Conservation (phyloP, 2,329 filamentous ascomycete genomes). For the Xylariomycetidae sp. region DNA sequence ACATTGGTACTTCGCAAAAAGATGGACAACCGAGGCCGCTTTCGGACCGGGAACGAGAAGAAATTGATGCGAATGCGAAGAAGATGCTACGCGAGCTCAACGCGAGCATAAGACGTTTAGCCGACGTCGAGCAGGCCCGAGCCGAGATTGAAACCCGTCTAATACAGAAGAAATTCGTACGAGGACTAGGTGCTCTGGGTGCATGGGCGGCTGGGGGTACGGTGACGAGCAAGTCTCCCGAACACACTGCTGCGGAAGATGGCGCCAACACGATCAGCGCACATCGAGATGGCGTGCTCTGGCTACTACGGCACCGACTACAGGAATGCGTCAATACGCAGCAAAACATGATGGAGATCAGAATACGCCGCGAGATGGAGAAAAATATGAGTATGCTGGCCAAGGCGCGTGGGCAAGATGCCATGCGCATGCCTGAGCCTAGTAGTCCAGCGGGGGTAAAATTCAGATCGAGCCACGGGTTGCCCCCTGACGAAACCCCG, state of each 20-base stretch:
- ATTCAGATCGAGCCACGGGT: conserved; percentile 15
- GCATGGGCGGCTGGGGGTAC: conserved; percentile 65
- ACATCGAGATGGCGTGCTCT: conserved; percentile 78
- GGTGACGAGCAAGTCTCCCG: conserved; percentile 45
- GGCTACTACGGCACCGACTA: conserved; percentile 71
- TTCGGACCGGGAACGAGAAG: conserved; percentile 76
- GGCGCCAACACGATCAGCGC: conserved; percentile 60
- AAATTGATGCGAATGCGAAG: conserved; percentile 84
- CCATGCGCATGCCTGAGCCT: conserved; percentile 14
- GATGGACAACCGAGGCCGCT: conserved; percentile 51
- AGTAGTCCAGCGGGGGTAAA: conserved; percentile 11
- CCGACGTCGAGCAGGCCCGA: conserved; percentile 77
- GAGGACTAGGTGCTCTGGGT: conserved; percentile 59
- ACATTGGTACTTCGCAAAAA: conserved; percentile 40
- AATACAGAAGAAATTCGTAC: conserved; percentile 64
- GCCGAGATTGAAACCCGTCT: conserved; percentile 69
- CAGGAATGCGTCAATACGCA: conserved; percentile 75
- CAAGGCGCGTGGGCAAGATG: conserved; percentile 48
- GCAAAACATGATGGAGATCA: conserved; percentile 87
- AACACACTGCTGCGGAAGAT: conserved; percentile 70
- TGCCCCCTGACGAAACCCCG: conserved; percentile 19
- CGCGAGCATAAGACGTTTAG: conserved; percentile 70
- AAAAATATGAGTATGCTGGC: conserved; percentile 83
- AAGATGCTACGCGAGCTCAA: conserved; percentile 81
- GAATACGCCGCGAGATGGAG: conserved; percentile 79